Evolutionary conservation across 2,329 filamentous ascomycete species (phyloP).

Genomic region (Chaetomiaceae sp.): DNA sequence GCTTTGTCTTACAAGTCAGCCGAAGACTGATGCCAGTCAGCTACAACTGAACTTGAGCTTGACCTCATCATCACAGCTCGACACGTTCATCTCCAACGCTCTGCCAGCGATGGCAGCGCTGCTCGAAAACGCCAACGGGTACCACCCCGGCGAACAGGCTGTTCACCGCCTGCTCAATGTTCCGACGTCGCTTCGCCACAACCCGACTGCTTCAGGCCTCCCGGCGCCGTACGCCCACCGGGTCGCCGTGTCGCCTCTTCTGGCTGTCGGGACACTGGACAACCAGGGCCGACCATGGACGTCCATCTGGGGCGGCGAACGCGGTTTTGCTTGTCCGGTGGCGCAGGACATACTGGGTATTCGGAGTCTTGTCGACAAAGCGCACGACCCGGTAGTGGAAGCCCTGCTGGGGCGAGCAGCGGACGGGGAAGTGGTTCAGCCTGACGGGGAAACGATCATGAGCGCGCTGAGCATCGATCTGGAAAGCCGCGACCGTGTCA

Average conservation of each 20-base stretch:
- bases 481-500: conserved; percentile 63
- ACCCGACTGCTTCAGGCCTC: conserved; percentile 62
- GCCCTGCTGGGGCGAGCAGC: conserved; percentile 49
- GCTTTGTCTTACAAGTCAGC: neutral
- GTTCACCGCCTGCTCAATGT: conserved; percentile 59
- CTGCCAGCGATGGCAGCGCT: conserved; percentile 11
- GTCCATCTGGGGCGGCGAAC: conserved; percentile 68
- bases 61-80: neutral
- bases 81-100: neutral
- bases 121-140: conserved; percentile 33
- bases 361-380: conserved; percentile 52
- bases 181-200: conserved; percentile 42
- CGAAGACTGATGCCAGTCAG: neutral
- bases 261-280: conserved; percentile 70
- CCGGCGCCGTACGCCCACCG: conserved; percentile 55
- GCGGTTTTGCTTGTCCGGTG: conserved; percentile 60
- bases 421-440: conserved; percentile 35
- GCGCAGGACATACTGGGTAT: conserved; percentile 59
- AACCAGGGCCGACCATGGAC: conserved; percentile 63
- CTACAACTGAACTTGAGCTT: neutral
- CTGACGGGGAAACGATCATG: conserved; percentile 37
- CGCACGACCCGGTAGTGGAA: conserved; percentile 63
- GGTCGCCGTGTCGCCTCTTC: conserved; percentile 56
- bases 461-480: conserved; percentile 58
- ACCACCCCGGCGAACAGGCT: conserved; percentile 60